Conservation (phyloP, 305 asterid genomes). For the Coffea humblotiana region DNA sequence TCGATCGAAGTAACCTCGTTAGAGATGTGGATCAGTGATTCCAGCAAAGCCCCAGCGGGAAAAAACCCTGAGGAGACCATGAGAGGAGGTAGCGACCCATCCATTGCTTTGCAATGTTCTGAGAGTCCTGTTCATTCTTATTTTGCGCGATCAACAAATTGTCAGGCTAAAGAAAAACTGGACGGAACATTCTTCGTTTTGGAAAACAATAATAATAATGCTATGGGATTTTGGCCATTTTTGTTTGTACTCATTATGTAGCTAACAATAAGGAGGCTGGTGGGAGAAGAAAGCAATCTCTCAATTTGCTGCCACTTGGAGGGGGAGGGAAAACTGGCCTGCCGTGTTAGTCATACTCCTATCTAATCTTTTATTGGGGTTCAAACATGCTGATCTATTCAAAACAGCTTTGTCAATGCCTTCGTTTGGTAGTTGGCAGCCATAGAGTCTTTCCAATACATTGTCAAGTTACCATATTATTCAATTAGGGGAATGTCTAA, state of each 20-base stretch:
- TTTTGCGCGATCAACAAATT: conserved; percentile 18
- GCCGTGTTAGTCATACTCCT: conserved; percentile 24
- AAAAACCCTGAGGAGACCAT: conserved; percentile 53
- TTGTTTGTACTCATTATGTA: conserved; percentile 43
- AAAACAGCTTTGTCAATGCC: conserved; percentile 19
- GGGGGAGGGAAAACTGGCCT: conserved; percentile 43
- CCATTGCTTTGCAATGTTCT: conserved; percentile 34
- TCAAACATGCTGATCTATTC: conserved; percentile 18
- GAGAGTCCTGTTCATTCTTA: conserved; percentile 18
- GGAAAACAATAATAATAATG: conserved; percentile 30
- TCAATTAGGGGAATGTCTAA: neutral
- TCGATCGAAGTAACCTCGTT: conserved; percentile 41
- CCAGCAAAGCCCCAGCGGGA: conserved; percentile 54
- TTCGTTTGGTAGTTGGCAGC: conserved; percentile 18
- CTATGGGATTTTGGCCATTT: conserved; percentile 24
- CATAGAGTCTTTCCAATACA: conserved; percentile 11
- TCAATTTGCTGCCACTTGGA: conserved; percentile 71
- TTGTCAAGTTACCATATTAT: conserved; percentile 4
- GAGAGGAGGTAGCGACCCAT: conserved; percentile 34
- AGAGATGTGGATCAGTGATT: conserved; percentile 53
- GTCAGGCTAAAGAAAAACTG: conserved; percentile 8
- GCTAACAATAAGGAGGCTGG: conserved; percentile 28
- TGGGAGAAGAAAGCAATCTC: conserved; percentile 34
- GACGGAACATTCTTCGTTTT: conserved; percentile 19
- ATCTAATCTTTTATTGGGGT: conserved; percentile 10